These are phyloP conservation scores for Dioscorea cayenensis DNA, from an alignment of 116 monocot species.

Conservation along the genomic window DNA sequence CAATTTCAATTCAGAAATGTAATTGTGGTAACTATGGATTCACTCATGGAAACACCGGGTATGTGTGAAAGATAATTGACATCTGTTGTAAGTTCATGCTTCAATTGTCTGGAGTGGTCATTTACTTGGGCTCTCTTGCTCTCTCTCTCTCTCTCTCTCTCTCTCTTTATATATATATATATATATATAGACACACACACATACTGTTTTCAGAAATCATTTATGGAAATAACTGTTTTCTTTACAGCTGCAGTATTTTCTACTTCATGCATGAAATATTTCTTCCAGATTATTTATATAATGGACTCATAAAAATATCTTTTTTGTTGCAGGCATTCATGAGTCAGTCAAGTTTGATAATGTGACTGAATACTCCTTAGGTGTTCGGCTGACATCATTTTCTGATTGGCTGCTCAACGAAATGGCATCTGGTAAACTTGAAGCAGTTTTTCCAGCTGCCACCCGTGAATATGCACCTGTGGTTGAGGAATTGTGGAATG, in stretches of 20 bases:
- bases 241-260: too few species aligned
- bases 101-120: background rate
- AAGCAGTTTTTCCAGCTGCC: constrained; percentile 85
- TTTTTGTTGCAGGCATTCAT: constrained; percentile 13
- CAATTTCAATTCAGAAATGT: background rate
- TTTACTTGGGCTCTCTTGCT: background rate
- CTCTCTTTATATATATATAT: too few species aligned
- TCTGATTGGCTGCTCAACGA: constrained; percentile 85
- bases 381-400: constrained; percentile 66
- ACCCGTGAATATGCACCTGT: constrained; percentile 82
- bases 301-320: too few species aligned
- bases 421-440: constrained; percentile 71
- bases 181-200: too few species aligned
- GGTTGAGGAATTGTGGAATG: constrained; percentile 96
- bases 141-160: background rate
- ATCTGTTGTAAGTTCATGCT: background rate
- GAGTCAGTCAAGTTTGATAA: constrained; percentile 17
- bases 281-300: too few species aligned
- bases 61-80: background rate
- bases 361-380: constrained; percentile 56
- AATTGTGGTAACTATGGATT: background rate
- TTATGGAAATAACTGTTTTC: too few species aligned
- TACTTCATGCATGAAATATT: too few species aligned
- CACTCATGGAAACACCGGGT: background rate
- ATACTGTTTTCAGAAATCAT: too few species aligned